Evolutionary conservation across 768 basidiomycete genomes (phyloP).

Genomic region (Naematelia encephala): DNA sequence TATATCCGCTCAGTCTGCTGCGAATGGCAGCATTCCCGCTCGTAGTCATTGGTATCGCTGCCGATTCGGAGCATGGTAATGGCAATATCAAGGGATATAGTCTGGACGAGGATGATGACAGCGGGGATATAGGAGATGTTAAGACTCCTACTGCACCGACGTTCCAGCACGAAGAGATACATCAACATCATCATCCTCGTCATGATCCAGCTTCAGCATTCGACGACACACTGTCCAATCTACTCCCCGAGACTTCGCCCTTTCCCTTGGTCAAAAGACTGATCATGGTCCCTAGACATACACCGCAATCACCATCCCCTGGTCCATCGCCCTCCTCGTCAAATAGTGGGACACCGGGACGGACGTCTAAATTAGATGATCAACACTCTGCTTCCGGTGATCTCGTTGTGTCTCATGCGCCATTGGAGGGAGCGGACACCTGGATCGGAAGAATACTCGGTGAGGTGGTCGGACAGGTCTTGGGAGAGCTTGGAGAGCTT

Average conservation of each 20-base stretch:
- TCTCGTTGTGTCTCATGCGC: constrained; percentile 59
- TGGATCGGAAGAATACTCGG: constrained; percentile 86
- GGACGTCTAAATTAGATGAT: neutral
- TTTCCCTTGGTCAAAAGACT: constrained; percentile 67
- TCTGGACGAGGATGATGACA: constrained; percentile 24
- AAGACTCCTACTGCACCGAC: constrained; percentile 24
- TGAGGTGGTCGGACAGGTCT: constrained; percentile 79
- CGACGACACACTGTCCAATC: constrained; percentile 61
- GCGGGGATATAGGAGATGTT: constrained; percentile 24
- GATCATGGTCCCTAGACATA: constrained; percentile 25
- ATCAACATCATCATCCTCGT: neutral
- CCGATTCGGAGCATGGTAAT: constrained; percentile 57
- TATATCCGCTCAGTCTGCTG: constrained; percentile 67
- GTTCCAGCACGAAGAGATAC: constrained; percentile 4
- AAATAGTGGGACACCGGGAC: neutral
- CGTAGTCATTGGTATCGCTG: constrained; percentile 76
- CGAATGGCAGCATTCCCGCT: constrained; percentile 67
- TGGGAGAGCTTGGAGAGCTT: constrained; percentile 78
- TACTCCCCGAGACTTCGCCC: constrained; percentile 65
- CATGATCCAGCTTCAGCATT: constrained; percentile 62
- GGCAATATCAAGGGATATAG: constrained; percentile 46
- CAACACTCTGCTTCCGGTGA: constrained; percentile 48
- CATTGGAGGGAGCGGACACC: constrained; percentile 68
- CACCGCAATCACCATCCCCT: constrained; percentile 18
- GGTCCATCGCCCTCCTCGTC: constrained; percentile 49